phyloP scores from a whole-genome alignment of 495 filamentous ascomycete genomes.

The Hypoxylon fuscum region DNA sequence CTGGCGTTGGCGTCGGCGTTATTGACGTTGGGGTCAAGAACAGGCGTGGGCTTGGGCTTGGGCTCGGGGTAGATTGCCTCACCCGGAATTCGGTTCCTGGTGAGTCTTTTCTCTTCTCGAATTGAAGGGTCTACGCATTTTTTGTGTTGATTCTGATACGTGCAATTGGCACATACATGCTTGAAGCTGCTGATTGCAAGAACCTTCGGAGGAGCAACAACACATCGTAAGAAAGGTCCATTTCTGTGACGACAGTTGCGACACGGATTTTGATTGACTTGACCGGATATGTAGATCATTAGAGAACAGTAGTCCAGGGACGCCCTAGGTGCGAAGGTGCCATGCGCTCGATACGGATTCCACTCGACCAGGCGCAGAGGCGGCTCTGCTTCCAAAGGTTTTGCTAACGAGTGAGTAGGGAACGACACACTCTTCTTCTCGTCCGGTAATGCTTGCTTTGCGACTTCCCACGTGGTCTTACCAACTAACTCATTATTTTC shows the following conservation, averaged over 20 bases:
- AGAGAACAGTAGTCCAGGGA: conserved; percentile 36
- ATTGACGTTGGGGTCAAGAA: neutral
- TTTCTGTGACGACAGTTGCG: conserved; percentile 36
- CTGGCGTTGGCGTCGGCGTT: neutral
- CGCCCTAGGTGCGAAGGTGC: conserved; percentile 30
- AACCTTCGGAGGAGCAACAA: conserved; percentile 34
- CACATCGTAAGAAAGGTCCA: conserved; percentile 34
- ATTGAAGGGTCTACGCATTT: too few relatives aligned
- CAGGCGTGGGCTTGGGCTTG: conserved; percentile 26
- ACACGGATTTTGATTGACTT: conserved; percentile 41
- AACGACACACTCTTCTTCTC: conserved; percentile 5
- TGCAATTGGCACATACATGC: conserved; percentile 44
- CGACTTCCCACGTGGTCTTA: conserved; percentile 34
- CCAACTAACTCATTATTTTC: conserved; percentile 2
- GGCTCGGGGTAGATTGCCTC: too few relatives aligned
- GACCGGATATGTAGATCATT: conserved; percentile 44
- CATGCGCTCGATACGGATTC: conserved; percentile 36
- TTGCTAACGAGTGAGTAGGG: conserved; percentile 31
- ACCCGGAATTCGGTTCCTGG: too few relatives aligned
- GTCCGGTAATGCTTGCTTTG: conserved; percentile 26
- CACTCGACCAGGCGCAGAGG: conserved; percentile 37
- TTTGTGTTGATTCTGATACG: conserved; percentile 40
- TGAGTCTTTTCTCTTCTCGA: too few relatives aligned
- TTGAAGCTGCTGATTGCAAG: conserved; percentile 29
- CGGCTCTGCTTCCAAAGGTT: conserved; percentile 26